phyloP scores from a whole-genome alignment of 2,329 filamentous ascomycete species.

The Akanthomyces uredinophilus region DNA sequence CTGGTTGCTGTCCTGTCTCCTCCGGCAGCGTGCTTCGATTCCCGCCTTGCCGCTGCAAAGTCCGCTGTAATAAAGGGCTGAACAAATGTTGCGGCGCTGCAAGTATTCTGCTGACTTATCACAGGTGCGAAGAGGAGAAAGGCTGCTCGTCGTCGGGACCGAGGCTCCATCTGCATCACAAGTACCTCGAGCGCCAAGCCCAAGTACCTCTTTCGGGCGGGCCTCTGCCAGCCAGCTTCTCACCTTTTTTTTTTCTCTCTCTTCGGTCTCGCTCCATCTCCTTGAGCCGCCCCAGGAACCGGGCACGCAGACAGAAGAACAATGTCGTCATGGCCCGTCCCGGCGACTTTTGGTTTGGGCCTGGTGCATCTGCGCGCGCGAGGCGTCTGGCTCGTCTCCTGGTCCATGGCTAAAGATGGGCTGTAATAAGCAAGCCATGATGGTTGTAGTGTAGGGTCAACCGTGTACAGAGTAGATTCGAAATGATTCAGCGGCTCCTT shows the following conservation, averaged over 20 bases:
- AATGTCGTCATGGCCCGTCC: slow-evolving; percentile 1
- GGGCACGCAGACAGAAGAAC: not conserved
- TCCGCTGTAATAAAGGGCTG: no score
- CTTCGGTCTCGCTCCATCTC: not conserved
- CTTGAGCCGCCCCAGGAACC: not conserved
- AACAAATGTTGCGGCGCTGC: no score
- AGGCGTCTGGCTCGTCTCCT: no score
- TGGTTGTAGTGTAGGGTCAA: not conserved
- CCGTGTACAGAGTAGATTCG: no score
- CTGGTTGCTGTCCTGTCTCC: no score
- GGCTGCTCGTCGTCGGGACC: not conserved
- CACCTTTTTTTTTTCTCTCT: no score
- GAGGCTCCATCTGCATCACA: not conserved
- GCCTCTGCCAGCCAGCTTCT: not conserved
- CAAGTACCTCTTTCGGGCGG: slow-evolving; percentile 9
- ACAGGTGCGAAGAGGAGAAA: no score
- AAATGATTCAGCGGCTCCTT: not conserved
- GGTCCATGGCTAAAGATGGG: no score
- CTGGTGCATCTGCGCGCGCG: not conserved
- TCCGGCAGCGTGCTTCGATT: no score
- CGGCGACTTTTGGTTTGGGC: not conserved
- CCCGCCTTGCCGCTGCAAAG: no score
- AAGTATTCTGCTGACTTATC: no score
- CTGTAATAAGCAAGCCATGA: not conserved
- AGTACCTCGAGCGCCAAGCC: slow-evolving; percentile 12